Evolutionary conservation across 1,139 yeast species (phyloP), one percentile per base, ranked within the genome.

Genomic region (Kodamaea sp.): DNA sequence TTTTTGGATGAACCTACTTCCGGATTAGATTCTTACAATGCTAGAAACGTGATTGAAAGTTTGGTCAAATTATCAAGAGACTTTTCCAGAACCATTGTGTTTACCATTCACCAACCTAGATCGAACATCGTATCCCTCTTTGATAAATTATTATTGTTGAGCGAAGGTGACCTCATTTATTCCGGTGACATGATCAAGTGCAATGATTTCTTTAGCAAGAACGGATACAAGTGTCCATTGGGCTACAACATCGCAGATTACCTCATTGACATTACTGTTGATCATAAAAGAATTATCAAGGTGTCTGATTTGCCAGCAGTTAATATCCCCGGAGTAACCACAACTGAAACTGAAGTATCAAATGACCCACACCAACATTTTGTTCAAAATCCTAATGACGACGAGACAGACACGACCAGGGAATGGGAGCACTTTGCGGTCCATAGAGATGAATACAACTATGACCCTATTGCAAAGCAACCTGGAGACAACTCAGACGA

Each of bases 91-190:
- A 90, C 98, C 0, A 82, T 92, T 30, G 79, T 92, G 1, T 83
- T 92, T 55, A 88, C 98, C 0, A 92, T 92, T 45, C 98, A 92
- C 62, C 98, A 92, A 56, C 98, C 98, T n/a, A 76, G 98, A 55
- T 87, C 96, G 42, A 92, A 92, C 51, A 90, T 92, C 55, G 97
- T 92, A 19, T 80, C 96, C 0, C 64, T 88, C 36, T 92, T 92
- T 61, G 97, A 90, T 55, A 83, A 83, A 46, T 70, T 92, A 35
- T 60, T 92, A 2, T 65, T 92, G 32, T 70, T 92, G 35, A 86
- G 96, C 25, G 83, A 83, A 44, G 98, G 98, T 41, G 81, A 81
- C 47, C 66, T 88, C 55, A 83, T 90, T 1, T 92, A 85, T 55
- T 86, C 96, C 0, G 98, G 98, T 11, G 86, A 82, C 14, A 79